These are phyloP conservation scores for Eutrema yunnanense DNA, from an alignment of 345 rosid species.

Conservation along the genomic window DNA sequence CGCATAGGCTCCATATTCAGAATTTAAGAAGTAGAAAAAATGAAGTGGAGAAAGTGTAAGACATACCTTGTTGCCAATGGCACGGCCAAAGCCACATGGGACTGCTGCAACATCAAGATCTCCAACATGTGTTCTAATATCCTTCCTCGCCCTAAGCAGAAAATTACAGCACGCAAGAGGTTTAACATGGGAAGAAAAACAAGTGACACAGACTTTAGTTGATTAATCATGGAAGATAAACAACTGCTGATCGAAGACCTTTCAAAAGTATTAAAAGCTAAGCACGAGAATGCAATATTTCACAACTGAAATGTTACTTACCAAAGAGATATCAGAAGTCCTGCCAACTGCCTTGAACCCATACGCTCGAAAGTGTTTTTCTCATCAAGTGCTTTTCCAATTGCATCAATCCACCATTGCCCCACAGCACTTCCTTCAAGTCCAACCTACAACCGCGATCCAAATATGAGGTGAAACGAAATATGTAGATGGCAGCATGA, in stretches of 20 bases:
- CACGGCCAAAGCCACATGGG: slow-evolving; percentile 97
- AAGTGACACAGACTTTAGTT: neutral
- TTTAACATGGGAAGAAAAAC: neutral
- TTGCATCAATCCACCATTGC: slow-evolving; percentile 89
- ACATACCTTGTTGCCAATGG: slow-evolving; percentile 88
- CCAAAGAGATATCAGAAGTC: slow-evolving; percentile 88
- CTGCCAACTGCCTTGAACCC: slow-evolving; percentile 97
- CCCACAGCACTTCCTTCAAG: slow-evolving; percentile 95
- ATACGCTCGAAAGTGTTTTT: slow-evolving; percentile 79
- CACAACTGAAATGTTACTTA: slow-evolving; percentile 23
- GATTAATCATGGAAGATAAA: neutral
- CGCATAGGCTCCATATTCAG: neutral
- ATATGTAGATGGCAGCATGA: neutral
- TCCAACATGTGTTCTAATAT: slow-evolving; percentile 77
- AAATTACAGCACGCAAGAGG: slow-evolving; percentile 8
- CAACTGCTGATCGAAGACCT: neutral
- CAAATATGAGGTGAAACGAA: slow-evolving; percentile 7
- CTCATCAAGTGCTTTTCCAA: slow-evolving; percentile 86
- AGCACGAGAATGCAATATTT: slow-evolving; percentile 9
- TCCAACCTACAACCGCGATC: slow-evolving; percentile 68
- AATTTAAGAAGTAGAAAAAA: neutral
- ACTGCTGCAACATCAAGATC: slow-evolving; percentile 98
- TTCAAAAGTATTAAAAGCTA: neutral
- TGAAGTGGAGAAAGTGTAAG: neutral
- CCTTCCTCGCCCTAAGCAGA: slow-evolving; percentile 76